Evolutionary conservation across 106 monocot species (phyloP), one percentile per base, ranked within the genome.

Genomic region (Apostasia shenzhenica): DNA sequence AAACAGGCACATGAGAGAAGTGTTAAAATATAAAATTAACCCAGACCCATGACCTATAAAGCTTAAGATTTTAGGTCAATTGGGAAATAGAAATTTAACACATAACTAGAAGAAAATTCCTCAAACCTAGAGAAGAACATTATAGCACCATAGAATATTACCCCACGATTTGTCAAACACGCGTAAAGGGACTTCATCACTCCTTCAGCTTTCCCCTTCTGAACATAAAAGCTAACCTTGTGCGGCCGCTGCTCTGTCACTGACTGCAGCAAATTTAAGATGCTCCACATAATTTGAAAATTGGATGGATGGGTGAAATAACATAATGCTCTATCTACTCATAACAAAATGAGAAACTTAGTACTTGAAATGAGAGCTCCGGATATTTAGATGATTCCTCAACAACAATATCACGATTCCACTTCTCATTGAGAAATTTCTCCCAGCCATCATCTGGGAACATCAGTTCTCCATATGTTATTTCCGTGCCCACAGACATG

Each of bases 171-270:
- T 57, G 52, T 72, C 55, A 95, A 59, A 37, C 48, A n/a, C 6
- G 78, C 72, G 0, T 54, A 63, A 47, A 95, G 84, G 61, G 80
- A 57, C 40, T 76, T 76, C 47, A 51, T 86, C 48, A 89, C 82
- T 76, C 73, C 77, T 49, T 86, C 70, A 41, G 95, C 91, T 52
- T 77, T 57, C 49, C 54, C 84, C 79, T 92, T 92, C 52, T 85
- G 57, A 4, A 95, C 77, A 66, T 82, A 79, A 61, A 95, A 92
- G 82, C 95, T 95, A 70, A 92, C 75, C 76, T 95, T 95, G 74
- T 95, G 91, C 47, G 89, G 85, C 2, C 95, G 56, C 66, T 92
- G 95, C 79, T 89, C 88, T 14, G 86, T 89, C 41, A 75, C 83
- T 41, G 88, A 51, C 95, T 95, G 80, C 69, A 79, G 10, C n/a